Percentiles rank a stretch among this genome's conserved stretches.
Conservation (phyloP, 495 filamentous ascomycete species). For the Penicillium mononematosum region DNA sequence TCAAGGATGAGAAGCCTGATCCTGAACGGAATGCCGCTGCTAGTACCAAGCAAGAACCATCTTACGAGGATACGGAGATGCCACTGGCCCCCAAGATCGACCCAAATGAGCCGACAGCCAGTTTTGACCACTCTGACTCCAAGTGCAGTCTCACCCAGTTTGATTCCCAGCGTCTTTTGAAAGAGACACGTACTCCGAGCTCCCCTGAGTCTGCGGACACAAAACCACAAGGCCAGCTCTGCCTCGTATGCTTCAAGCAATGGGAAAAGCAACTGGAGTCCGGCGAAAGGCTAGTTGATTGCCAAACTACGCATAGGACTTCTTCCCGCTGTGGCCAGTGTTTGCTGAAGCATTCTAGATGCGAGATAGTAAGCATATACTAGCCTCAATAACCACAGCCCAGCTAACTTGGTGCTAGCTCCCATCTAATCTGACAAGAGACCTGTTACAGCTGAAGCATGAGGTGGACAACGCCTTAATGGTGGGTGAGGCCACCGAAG, state of each 20-base stretch:
- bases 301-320: background rate
- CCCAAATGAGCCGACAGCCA: background rate
- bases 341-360: background rate
- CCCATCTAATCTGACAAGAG: background rate
- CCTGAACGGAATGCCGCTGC: background rate
- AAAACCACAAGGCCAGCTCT: background rate
- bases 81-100: background rate
- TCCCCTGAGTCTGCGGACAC: background rate
- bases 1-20: background rate
- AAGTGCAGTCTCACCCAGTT: background rate
- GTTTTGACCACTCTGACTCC: background rate
- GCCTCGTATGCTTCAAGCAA: background rate
- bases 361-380: background rate
- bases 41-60: background rate
- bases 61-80: background rate
- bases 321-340: background rate
- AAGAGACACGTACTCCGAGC: background rate
- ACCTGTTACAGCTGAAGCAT: background rate
- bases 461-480: background rate
- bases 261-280: background rate
- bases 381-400: background rate
- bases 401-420: background rate
- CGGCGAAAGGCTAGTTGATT: background rate
- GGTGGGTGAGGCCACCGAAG: background rate
- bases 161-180: background rate